These are phyloP conservation scores for Fusarium siculi DNA, from an alignment of 2,329 filamentous ascomycete genomes.

Conservation along the genomic window DNA sequence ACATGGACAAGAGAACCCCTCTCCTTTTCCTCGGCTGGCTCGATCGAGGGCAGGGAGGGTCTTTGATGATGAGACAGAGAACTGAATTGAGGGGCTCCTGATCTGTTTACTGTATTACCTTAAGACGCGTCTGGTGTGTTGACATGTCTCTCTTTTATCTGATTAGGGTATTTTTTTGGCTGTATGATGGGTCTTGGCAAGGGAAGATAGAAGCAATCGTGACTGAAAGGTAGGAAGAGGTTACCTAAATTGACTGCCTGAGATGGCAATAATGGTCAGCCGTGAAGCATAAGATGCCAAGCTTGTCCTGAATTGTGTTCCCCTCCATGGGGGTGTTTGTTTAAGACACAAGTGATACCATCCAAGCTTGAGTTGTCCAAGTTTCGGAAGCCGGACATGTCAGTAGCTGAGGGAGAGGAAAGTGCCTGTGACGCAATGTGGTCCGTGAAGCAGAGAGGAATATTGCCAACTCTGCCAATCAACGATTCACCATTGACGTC, in stretches of 20 bases:
- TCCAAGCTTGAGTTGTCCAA: background rate
- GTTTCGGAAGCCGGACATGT: slow-evolving; percentile 1
- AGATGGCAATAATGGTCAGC: background rate
- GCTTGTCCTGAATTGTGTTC: slow-evolving; percentile 5
- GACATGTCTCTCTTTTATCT: slow-evolving; percentile 9
- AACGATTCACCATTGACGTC: background rate
- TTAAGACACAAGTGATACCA: slow-evolving; percentile 18
- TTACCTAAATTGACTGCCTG: background rate
- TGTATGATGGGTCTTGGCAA: slow-evolving; percentile 9
- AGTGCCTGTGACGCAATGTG: slow-evolving; percentile 11
- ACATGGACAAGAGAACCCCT: background rate
- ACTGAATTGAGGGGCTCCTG: slow-evolving; percentile 13
- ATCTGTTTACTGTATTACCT: slow-evolving; percentile 1
- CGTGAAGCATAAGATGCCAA: background rate
- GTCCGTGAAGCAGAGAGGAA: background rate
- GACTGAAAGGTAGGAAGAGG: slow-evolving; percentile 3
- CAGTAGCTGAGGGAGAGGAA: background rate
- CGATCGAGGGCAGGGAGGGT: slow-evolving; percentile 23
- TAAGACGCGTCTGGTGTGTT: slow-evolving; percentile 21
- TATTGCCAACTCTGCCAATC: background rate
- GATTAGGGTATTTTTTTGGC: background rate
- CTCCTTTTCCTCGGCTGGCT: background rate
- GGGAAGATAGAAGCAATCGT: background rate
- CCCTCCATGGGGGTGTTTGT: background rate
- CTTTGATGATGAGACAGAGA: slow-evolving; percentile 20